Evolutionary conservation across 257 asterid genomes (phyloP).

Genomic region (Solanum virginianum): DNA sequence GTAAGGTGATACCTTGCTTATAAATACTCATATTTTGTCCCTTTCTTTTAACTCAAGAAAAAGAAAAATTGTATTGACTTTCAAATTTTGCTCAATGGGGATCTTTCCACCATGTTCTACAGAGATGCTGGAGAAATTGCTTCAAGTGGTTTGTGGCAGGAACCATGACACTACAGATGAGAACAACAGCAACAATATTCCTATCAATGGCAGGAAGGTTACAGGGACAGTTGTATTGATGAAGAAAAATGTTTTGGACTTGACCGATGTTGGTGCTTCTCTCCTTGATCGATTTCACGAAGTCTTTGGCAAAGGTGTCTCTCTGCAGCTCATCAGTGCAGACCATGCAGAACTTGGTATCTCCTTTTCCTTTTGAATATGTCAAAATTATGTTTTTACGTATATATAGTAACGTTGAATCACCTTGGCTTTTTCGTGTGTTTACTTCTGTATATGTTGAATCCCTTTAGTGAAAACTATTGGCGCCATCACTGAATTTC

Average conservation of each 20-base stretch:
- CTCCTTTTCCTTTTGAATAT: not conserved
- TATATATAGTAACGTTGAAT: not conserved
- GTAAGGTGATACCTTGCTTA: not conserved
- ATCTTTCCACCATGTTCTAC: not conserved
- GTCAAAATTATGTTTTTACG: not conserved
- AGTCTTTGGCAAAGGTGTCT: constrained; percentile 44
- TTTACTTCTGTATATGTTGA: not conserved
- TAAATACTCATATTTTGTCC: not conserved
- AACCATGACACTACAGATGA: not conserved
- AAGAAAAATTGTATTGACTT: not conserved
- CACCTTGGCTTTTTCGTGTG: not conserved
- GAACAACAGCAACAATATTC: not conserved
- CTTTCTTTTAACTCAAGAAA: not conserved
- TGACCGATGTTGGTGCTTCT: constrained; percentile 33
- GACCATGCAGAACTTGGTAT: constrained; percentile 29
- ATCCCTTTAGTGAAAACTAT: too few species aligned
- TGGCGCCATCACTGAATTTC: too few species aligned
- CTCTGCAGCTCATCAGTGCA: constrained; percentile 59
- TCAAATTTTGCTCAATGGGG: not conserved
- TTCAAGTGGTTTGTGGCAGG: constrained; percentile 1
- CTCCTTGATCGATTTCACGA: constrained; percentile 48
- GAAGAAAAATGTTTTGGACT: constrained; percentile 59
- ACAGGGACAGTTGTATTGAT: constrained; percentile 46
- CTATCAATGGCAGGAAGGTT: constrained; percentile 15
- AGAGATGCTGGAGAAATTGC: constrained; percentile 3